phyloP scores from a whole-genome alignment of 441 rosid species.

The Viola pubescens region DNA sequence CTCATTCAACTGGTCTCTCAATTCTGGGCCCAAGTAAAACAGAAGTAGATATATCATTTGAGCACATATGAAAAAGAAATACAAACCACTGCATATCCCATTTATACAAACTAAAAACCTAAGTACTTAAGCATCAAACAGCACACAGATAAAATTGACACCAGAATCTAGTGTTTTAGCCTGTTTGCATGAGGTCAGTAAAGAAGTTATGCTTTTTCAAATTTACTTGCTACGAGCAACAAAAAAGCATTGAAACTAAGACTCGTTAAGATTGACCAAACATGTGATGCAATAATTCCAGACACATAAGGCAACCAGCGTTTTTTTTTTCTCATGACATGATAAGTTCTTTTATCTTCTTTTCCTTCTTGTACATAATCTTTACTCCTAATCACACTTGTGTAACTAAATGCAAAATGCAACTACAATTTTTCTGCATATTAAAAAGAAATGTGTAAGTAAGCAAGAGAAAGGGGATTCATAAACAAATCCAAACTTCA shows the following conservation, averaged over 20 bases:
- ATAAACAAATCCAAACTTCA: background rate
- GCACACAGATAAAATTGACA: background rate
- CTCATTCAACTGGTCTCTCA: constrained; percentile 55
- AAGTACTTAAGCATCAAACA: background rate
- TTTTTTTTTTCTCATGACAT: background rate
- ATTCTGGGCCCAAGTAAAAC: constrained; percentile 38
- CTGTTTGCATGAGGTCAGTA: too few species aligned
- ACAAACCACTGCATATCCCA: background rate
- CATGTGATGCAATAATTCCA: background rate
- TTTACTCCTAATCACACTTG: background rate
- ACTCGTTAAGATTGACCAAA: background rate
- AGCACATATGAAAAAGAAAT: constrained; percentile 11
- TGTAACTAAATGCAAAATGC: background rate
- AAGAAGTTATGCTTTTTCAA: too few species aligned
- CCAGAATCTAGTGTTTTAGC: too few species aligned
- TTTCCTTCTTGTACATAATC: background rate
- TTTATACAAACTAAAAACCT: background rate
- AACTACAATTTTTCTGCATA: background rate
- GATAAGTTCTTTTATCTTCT: background rate
- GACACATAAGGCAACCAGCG: background rate
- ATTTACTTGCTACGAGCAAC: too few species aligned
- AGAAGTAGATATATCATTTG: constrained; percentile 4
- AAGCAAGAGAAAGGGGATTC: background rate
- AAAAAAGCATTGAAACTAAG: too few species aligned
- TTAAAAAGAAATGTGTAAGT: background rate